Base-by-base conservation (phyloP, 2,329 filamentous ascomycete genomes). In the Fusarium gaditjirri region DNA sequence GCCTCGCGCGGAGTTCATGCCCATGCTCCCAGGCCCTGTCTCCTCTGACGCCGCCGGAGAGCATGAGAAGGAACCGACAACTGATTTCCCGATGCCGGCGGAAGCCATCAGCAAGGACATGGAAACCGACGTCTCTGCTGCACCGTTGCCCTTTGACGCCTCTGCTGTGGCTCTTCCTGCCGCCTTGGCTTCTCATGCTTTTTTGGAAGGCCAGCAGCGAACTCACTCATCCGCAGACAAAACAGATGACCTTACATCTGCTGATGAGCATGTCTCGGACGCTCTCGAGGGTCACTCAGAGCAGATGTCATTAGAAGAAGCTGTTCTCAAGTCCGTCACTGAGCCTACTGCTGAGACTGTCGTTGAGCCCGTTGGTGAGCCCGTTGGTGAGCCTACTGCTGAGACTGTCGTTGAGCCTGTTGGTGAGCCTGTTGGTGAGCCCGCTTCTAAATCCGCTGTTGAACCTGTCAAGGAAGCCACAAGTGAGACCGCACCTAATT, bases 1-100 rank as follows among this genome's bases (percentile, higher is more conserved):
- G 3, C 92, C 93, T 3, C 93, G 89, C 68, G 91, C 91, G 8
- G 86, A 84, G 23, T 62, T 71, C n/a, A 77, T 68, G 61, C 80
- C 79, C 14, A 76, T 78, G 44, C 70, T 82, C 17, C 78, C 77
- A 12, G 56, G 44, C 29, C 44, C 67, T n/a, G 17, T 39, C 35
- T 29, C 41, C 8, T 42, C 39, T 14, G 61, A 67, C 19, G 17
- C 35, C 25, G 25, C 43, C 29, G 44, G 68, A 13, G 60, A 61
- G 23, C 52, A 49, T 25, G 44, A 53, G 29, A 46, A 61, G 36
- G 47, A 44, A 36, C 31, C 46, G 23, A 39, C 50, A 17, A 80
- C 79, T 62, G 79, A 81, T 42, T 81, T 85, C 41, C 81, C 82
- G 25, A 80, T 80, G 33, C 79, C 81, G 9, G 70, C 84, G 21